A percentile compares a stretch with the other conserved stretches of the same genome.
These are phyloP conservation scores for Linum usitatissimum DNA, from an alignment of 345 rosid genomes.

Conservation along the genomic window DNA sequence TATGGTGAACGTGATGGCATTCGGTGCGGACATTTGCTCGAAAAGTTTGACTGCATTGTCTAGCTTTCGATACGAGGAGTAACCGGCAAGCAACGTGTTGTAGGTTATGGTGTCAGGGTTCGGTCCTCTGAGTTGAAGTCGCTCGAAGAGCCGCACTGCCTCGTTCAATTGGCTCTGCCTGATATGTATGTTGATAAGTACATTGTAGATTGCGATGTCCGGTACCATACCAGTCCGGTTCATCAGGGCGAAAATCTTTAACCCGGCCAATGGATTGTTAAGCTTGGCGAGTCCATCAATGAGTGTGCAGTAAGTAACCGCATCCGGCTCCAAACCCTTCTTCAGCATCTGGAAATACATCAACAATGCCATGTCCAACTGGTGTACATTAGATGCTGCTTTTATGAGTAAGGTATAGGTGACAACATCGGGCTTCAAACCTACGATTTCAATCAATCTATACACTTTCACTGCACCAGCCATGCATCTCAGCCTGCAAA, in stretches of 20 bases:
- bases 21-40: slow-evolving; percentile 31
- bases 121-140: slow-evolving; percentile 23
- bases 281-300: slow-evolving; percentile 36
- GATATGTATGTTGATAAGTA: slow-evolving; percentile 26
- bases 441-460: slow-evolving; percentile 15
- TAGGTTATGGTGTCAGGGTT: slow-evolving; percentile 40
- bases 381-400: slow-evolving; percentile 14
- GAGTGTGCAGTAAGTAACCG: slow-evolving; percentile 31
- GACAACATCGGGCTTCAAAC: slow-evolving; percentile 28
- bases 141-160: slow-evolving; percentile 20
- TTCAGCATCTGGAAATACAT: slow-evolving; percentile 38
- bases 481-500: slow-evolving; percentile 23
- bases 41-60: slow-evolving; percentile 32
- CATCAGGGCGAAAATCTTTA: slow-evolving; percentile 34
- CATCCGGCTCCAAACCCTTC: slow-evolving; percentile 35
- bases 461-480: slow-evolving; percentile 26
- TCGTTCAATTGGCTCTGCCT: slow-evolving; percentile 16
- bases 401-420: slow-evolving; percentile 33
- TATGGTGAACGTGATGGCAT: slow-evolving; percentile 33
- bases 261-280: slow-evolving; percentile 26
- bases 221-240: slow-evolving; percentile 20
- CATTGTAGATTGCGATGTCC: slow-evolving; percentile 37
- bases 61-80: slow-evolving; percentile 25
- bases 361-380: slow-evolving; percentile 20
- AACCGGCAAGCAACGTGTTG: slow-evolving; percentile 44